Evolutionary conservation across 1,284 basidiomycete species (phyloP).

Genomic region (Leccinum variabile): DNA sequence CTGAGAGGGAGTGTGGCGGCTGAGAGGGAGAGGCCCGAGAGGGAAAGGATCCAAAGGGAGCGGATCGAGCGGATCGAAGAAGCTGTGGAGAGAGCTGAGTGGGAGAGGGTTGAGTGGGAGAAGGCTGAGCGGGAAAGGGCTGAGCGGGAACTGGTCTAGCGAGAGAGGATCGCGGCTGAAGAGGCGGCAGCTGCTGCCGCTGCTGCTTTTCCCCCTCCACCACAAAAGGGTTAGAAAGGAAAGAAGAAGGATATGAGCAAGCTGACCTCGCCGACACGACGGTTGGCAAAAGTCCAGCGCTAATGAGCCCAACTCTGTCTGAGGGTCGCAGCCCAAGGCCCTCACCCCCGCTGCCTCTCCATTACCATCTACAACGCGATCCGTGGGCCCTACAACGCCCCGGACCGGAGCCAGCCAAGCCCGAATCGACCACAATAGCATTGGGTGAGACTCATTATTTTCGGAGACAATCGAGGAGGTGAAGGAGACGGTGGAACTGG

Average conservation of each 20-base stretch:
- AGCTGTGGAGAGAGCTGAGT: slow-evolving; percentile 1
- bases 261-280: too few species aligned
- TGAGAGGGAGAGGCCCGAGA: slow-evolving; percentile 11
- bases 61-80: slow-evolving; percentile 1
- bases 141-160: slow-evolving; percentile 6
- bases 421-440: slow-evolving; percentile 12
- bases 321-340: slow-evolving; percentile 35
- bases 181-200: background rate
- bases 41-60: slow-evolving; percentile 3
- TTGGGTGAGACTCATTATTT: slow-evolving; percentile 16
- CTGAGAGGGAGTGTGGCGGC: slow-evolving; percentile 19
- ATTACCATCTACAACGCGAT: slow-evolving; percentile 19
- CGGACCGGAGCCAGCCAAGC: slow-evolving; percentile 10
- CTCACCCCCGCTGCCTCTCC: slow-evolving; percentile 30
- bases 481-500: background rate
- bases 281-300: slow-evolving; percentile 32
- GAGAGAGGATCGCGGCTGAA: slow-evolving; percentile 15
- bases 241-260: too few species aligned
- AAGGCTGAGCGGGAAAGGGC: slow-evolving; percentile 5
- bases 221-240: too few species aligned
- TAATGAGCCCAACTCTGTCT: slow-evolving; percentile 26
- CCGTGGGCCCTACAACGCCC: slow-evolving; percentile 27
- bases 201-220: too few species aligned
- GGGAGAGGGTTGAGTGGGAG: slow-evolving; percentile 7
- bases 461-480: background rate